Evolutionary conservation across 1,139 yeast genomes (phyloP), one percentile per base, ranked within the genome.

Genomic region (Suhomyces ambrosiae): DNA sequence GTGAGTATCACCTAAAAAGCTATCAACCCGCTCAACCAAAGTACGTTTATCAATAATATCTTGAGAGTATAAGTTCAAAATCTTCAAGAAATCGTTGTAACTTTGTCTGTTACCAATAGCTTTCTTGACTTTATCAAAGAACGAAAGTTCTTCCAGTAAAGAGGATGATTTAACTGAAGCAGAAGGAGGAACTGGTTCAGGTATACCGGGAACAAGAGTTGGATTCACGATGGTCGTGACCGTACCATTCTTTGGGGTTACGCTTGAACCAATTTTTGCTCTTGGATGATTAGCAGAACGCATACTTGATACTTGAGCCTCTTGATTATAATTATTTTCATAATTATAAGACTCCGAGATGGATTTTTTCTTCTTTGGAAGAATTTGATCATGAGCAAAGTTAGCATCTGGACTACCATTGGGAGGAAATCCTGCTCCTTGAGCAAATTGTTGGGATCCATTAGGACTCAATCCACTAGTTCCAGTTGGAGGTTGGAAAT

Each of bases 71-170:
- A 94, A 68, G 53, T 89, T 88, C 52, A 92, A 69, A 40, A 92
- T 74, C 60, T 92, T 92, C 58, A 92, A 71, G 60, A 92, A 92
- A 63, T 92, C 98, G 48, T 85, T 85, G 60, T 92, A 92, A 9
- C 88, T 79, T 58, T 86, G 95, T 60, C 88, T 90, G 61, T 86
- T 87, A 23, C 95, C 94, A 56, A 92, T 82, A 3, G 83, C 84
- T 58, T 87, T 88, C 64, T 92, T 92, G 16, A 87, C 96, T 58
- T 84, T 86, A 58, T 92, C 98, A 55, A 92, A 92, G 59, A 90
- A 92, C 5, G 82, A 74, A 24, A 94, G 80, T 60, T 92, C 98
- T 53, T 90, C 97, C 48, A 79, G 76, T 44, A 86, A 65, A 22
- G 82, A 79, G 1, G 86, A 74, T 18, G 76, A 74, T 46, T 79